These are phyloP conservation scores for Sporobolomyces roseus DNA, from an alignment of 768 basidiomycete species.

Conservation along the genomic window DNA sequence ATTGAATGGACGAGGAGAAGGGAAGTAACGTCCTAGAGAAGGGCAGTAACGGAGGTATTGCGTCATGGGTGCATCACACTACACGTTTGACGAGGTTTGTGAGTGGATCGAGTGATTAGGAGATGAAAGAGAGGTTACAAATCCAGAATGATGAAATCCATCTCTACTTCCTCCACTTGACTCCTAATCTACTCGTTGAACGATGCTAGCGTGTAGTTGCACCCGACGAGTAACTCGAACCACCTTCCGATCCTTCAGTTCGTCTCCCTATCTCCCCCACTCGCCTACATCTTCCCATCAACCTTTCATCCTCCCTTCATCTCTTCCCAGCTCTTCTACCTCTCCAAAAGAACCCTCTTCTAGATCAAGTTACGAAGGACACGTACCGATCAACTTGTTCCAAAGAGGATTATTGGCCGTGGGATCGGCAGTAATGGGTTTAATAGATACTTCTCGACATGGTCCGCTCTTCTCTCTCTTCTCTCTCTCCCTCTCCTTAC, in stretches of 20 bases:
- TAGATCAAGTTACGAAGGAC: slow-evolving; percentile 34
- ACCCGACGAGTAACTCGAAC: not conserved
- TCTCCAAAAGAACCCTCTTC: not conserved
- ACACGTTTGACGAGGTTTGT: not conserved
- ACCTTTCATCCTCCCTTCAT: slow-evolving; percentile 11
- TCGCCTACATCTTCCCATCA: not conserved
- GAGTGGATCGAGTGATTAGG: not conserved
- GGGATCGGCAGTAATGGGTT: slow-evolving; percentile 77
- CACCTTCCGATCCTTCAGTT: not conserved
- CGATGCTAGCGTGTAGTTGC: not conserved
- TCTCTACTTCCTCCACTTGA: not conserved
- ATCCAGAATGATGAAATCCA: slow-evolving; percentile 4
- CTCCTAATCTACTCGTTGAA: not conserved
- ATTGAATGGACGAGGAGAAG: slow-evolving; percentile 5
- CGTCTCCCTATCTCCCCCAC: not conserved
- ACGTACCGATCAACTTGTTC: slow-evolving; percentile 68
- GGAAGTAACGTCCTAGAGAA: not conserved
- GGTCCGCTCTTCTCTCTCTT: slow-evolving; percentile 64
- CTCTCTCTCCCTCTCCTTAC: not conserved
- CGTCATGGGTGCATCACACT: no score
- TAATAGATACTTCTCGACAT: slow-evolving; percentile 74
- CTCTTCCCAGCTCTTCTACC: not conserved
- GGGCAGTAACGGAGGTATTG: not conserved
- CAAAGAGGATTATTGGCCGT: slow-evolving; percentile 80
- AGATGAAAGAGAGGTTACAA: not conserved